Conservation (phyloP, 2,329 filamentous ascomycete species). For the Pseudopyricularia javanii region DNA sequence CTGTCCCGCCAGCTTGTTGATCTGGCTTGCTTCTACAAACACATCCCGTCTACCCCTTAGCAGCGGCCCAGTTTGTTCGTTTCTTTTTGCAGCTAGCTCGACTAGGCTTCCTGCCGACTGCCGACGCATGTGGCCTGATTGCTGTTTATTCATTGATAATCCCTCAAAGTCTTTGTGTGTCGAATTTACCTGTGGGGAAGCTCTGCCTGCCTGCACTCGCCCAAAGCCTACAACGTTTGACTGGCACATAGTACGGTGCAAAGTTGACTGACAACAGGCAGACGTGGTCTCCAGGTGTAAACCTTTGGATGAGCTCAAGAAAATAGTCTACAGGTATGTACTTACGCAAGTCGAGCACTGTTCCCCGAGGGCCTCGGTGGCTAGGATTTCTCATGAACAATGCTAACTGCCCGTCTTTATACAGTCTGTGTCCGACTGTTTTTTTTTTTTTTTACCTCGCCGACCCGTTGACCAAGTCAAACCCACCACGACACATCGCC, state of each 20-base stretch:
- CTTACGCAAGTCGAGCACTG: background rate
- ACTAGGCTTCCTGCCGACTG: too few species aligned
- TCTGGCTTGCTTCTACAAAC: background rate
- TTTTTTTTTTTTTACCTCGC: too few species aligned
- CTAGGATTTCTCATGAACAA: too few species aligned
- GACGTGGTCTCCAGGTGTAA: background rate
- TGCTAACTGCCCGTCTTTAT: background rate
- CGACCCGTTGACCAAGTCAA: too few species aligned
- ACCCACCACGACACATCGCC: background rate
- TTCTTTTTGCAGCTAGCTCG: too few species aligned
- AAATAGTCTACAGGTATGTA: background rate
- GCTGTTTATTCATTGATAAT: background rate
- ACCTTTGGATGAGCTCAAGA: background rate
- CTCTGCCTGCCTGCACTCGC: background rate
- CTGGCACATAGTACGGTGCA: background rate
- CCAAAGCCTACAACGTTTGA: background rate
- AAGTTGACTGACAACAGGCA: background rate
- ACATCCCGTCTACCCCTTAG: background rate
- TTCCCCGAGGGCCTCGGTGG: background rate
- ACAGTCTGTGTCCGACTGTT: background rate
- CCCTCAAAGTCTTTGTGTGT: too few species aligned
- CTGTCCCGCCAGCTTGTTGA: too few species aligned
- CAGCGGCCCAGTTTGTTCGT: too few species aligned
- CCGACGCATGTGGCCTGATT: background rate
- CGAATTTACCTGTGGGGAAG: too few species aligned